phyloP scores from a whole-genome alignment of 1,284 basidiomycete species.

The Athelia sp. region DNA sequence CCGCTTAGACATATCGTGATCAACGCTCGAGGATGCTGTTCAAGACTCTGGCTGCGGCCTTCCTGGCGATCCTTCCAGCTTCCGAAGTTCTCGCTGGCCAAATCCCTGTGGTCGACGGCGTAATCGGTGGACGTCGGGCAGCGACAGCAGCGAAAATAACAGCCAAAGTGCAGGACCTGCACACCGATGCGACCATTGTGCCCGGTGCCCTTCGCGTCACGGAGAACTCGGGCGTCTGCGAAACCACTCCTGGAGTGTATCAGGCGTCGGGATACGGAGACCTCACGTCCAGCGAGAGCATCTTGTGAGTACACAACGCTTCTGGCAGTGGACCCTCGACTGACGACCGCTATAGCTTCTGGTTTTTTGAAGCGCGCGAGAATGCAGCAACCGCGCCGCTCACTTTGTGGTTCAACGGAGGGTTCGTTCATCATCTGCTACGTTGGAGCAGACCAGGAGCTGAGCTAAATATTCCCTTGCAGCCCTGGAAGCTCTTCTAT shows the following conservation, averaged over 20 bases:
- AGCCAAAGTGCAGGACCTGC: constrained; percentile 7
- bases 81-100: constrained; percentile 24
- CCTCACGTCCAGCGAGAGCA: constrained; percentile 43
- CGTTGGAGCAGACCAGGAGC: background rate
- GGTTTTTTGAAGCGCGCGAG: constrained; percentile 63
- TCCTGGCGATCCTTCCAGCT: constrained; percentile 8
- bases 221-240: constrained; percentile 53
- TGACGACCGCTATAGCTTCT: constrained; percentile 37
- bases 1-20: too few relatives aligned
- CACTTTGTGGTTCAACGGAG: constrained; percentile 63
- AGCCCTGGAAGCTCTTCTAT: constrained; percentile 63
- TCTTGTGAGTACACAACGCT: constrained; percentile 39
- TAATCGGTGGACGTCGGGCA: constrained; percentile 36
- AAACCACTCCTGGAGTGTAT: constrained; percentile 51
- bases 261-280: constrained; percentile 62
- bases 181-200: constrained; percentile 22
- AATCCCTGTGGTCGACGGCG: constrained; percentile 40
- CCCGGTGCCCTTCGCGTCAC: constrained; percentile 45
- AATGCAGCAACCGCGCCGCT: constrained; percentile 53
- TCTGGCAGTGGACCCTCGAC: background rate
- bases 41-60: constrained; percentile 4
- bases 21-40: constrained; percentile 4
- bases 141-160: constrained; percentile 9
- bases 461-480: constrained; percentile 1
- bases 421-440: constrained; percentile 31